Conservation (phyloP, 345 rosid species). For the Eucalyptus viminalis region DNA sequence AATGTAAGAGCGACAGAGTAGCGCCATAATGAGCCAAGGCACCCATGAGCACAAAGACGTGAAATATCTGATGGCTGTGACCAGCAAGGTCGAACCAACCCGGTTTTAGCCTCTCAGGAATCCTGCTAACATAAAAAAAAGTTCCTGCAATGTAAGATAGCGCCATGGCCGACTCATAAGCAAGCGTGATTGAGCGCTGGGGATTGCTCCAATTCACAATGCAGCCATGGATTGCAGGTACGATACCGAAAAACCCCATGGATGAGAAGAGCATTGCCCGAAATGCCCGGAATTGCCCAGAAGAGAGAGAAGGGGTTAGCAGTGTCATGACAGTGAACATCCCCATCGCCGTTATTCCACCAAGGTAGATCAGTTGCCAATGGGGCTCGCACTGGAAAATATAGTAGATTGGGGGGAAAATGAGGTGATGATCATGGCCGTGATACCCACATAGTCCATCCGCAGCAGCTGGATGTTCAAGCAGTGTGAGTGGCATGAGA, state of each 20-base stretch:
- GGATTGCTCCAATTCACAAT: slow-evolving; percentile 77
- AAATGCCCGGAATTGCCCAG: slow-evolving; percentile 42
- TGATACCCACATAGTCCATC: slow-evolving; percentile 65
- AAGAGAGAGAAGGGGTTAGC: slow-evolving; percentile 51
- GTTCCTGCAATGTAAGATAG: slow-evolving; percentile 69
- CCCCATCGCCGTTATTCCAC: slow-evolving; percentile 69
- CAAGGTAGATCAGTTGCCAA: slow-evolving; percentile 71
- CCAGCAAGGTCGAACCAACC: slow-evolving; percentile 86
- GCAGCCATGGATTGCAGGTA: slow-evolving; percentile 55
- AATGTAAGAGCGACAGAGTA: slow-evolving; percentile 59
- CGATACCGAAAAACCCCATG: slow-evolving; percentile 69
- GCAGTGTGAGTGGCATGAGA: slow-evolving; percentile 65
- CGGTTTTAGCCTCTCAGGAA: slow-evolving; percentile 75
- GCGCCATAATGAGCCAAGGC: slow-evolving; percentile 92
- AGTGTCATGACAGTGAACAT: slow-evolving; percentile 58
- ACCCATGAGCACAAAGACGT: slow-evolving; percentile 74
- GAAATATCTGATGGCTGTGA: slow-evolving; percentile 90
- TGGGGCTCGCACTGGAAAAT: slow-evolving; percentile 70
- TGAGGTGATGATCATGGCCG: slow-evolving; percentile 86
- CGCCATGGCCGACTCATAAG: slow-evolving; percentile 70
- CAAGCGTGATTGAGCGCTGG: slow-evolving; percentile 31
- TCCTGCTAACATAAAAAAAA: slow-evolving; percentile 46
- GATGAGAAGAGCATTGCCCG: slow-evolving; percentile 61
- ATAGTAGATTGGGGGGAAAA: slow-evolving; percentile 87
- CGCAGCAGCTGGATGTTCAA: slow-evolving; percentile 46